Evolutionary conservation across 2,329 filamentous ascomycete genomes (phyloP).

Genomic region (Huntiella moniliformis): DNA sequence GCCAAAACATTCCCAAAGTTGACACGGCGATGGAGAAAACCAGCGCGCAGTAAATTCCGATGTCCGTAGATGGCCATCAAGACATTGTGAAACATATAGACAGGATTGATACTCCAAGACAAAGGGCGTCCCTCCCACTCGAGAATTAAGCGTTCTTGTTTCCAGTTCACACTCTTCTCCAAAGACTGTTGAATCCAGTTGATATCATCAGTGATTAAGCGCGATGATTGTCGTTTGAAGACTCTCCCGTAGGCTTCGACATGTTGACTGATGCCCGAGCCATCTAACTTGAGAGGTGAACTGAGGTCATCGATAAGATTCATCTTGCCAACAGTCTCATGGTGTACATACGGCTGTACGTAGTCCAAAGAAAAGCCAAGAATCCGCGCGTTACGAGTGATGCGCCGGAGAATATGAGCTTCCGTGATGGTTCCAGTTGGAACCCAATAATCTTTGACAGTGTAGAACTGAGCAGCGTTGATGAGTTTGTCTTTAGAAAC

Average conservation of each 20-base stretch:
- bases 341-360: not conserved
- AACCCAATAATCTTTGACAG: conserved; percentile 1
- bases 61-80: not conserved
- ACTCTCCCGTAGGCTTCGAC: not conserved
- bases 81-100: not conserved
- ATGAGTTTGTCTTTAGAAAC: no score
- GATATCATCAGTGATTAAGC: not conserved
- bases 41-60: not conserved
- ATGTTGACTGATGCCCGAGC: not conserved
- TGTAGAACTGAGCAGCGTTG: not conserved
- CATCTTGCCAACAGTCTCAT: not conserved
- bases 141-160: not conserved
- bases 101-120: not conserved
- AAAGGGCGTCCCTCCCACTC: not conserved
- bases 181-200: not conserved
- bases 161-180: not conserved
- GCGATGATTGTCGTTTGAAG: not conserved
- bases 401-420: not conserved
- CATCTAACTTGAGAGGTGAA: not conserved
- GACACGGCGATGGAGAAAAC: not conserved
- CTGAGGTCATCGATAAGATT: not conserved
- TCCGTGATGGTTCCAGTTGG: not conserved
- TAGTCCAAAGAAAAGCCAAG: not conserved
- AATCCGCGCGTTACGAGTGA: not conserved
- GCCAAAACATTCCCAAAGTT: not conserved